These are phyloP conservation scores for Xylaria sp. DNA, from an alignment of 2,329 filamentous ascomycete genomes.

Conservation along the genomic window DNA sequence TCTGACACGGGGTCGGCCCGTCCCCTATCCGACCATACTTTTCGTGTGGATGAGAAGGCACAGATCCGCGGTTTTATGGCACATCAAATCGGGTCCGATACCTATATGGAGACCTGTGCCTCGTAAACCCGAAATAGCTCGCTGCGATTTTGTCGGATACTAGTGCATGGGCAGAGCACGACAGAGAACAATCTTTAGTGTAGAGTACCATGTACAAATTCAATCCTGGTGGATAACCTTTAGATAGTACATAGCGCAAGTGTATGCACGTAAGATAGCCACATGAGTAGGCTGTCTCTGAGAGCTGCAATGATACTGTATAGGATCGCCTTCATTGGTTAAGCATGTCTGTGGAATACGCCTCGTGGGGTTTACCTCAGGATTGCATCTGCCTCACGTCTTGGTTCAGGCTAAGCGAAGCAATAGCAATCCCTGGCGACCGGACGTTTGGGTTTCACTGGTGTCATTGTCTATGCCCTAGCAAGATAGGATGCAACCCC, in stretches of 20 bases:
- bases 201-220: neutral
- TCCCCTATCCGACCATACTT: too few species aligned
- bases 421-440: conserved; percentile 2
- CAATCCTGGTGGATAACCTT: neutral
- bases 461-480: neutral
- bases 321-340: neutral
- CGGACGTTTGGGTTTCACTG: conserved; percentile 16
- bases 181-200: conserved; percentile 1
- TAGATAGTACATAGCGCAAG: neutral
- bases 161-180: neutral
- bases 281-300: conserved; percentile 2
- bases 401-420: conserved; percentile 5
- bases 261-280: conserved; percentile 23
- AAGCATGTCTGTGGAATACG: neutral
- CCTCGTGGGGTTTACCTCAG: neutral
- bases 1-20: neutral
- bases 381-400: neutral
- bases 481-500: conserved; percentile 14
- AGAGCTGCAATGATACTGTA: neutral
- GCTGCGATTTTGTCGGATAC: neutral
- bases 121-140: conserved; percentile 1
- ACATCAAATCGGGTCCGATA: neutral
- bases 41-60: neutral
- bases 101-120: neutral
- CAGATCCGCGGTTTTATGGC: neutral